A percentile compares a stretch with the other conserved stretches of the same genome.
Evolutionary conservation across 305 asterid genomes (phyloP).

Genomic region (Solanum hybrid): DNA sequence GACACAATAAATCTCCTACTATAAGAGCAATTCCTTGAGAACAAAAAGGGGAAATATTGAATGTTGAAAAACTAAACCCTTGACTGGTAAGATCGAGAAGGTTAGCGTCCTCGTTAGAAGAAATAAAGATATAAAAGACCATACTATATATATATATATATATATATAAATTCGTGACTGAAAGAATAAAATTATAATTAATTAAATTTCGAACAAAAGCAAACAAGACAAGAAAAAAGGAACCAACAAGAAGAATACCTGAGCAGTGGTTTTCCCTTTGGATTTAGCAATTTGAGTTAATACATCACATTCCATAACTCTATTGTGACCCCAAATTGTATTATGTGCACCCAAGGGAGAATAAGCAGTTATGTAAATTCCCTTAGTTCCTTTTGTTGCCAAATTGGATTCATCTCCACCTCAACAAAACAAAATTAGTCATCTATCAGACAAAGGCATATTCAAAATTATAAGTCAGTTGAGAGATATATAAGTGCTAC

Average conservation of each 20-base stretch:
- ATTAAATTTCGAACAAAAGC: too few species aligned
- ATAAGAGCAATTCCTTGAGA: too few species aligned
- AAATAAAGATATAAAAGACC: too few species aligned
- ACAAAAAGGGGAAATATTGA: too few species aligned
- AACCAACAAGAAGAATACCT: constrained; percentile 16
- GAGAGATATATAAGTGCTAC: too few species aligned
- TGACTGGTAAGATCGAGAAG: too few species aligned
- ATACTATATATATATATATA: too few species aligned
- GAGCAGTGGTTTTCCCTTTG: constrained; percentile 36
- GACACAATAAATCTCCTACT: rapidly evolving
- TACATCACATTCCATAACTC: not conserved
- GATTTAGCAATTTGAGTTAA: constrained; percentile 23
- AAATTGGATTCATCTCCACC: not conserved
- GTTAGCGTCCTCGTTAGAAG: not conserved
- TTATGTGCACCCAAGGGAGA: not conserved
- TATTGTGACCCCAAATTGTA: not conserved
- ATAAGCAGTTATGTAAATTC: not conserved
- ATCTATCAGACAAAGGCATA: too few species aligned
- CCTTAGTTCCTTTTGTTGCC: not conserved
- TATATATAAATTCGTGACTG: too few species aligned
- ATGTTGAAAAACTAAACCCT: too few species aligned
- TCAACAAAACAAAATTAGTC: not conserved
- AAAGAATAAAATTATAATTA: too few species aligned
- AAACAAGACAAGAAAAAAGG: not conserved
- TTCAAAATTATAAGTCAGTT: too few species aligned